phyloP scores from a whole-genome alignment of 2,329 filamentous ascomycete genomes.

The Mariannaea sp. region DNA sequence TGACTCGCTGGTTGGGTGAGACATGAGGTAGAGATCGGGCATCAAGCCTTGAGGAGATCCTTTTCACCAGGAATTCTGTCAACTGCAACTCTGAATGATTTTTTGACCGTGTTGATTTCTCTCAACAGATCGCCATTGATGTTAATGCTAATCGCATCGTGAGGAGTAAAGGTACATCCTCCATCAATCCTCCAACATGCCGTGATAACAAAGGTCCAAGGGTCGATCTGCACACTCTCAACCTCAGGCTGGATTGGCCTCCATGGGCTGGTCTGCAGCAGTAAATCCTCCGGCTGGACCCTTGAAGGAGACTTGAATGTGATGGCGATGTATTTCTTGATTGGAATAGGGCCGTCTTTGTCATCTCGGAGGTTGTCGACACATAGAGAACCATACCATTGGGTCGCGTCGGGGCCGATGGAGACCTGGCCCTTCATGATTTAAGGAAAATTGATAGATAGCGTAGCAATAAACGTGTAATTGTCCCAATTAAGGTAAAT shows the following conservation, averaged over 20 bases:
- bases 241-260: conserved; percentile 5
- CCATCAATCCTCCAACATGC: conserved; percentile 11
- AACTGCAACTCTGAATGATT: conserved; percentile 7
- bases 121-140: conserved; percentile 11
- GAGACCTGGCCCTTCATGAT: conserved; percentile 5
- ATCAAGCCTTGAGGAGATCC: not conserved
- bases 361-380: conserved; percentile 7
- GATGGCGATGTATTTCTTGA: conserved; percentile 5
- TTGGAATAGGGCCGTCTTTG: conserved; percentile 3
- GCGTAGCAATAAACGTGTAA: too few species aligned
- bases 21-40: not conserved
- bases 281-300: conserved; percentile 9
- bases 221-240: conserved; percentile 7
- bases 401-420: conserved; percentile 9
- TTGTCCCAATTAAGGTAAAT: too few species aligned
- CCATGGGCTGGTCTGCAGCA: conserved; percentile 7
- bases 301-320: conserved; percentile 6
- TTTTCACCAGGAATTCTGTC: conserved; percentile 7
- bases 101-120: conserved; percentile 1
- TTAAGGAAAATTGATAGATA: too few species aligned
- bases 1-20: too few species aligned
- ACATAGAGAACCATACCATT: conserved; percentile 9
- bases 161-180: conserved; percentile 5
- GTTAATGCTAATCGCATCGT: conserved; percentile 13
- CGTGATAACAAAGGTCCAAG: conserved; percentile 11